Evolutionary conservation across 768 basidiomycete species (phyloP), one percentile per base, ranked within the genome.

Genomic region (Cystofilobasidium capitatum): DNA sequence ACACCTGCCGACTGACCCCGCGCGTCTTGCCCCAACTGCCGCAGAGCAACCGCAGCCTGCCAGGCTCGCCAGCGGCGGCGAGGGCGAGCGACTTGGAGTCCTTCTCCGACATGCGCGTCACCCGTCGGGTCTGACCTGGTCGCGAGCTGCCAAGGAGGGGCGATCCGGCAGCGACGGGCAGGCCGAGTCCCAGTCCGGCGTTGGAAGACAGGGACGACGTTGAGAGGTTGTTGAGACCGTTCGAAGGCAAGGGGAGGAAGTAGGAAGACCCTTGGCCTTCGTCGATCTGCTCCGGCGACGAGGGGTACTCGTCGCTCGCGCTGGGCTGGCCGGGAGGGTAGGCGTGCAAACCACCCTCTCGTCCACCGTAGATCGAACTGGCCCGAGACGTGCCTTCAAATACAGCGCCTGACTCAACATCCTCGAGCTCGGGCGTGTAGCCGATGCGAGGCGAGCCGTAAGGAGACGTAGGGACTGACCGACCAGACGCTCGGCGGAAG

Each of bases 41-140:
- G 6, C 49, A 31, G 51, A 55, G 51, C 31, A 17, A 29, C 1
- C 51, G 16, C 8, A 55, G 51, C 5, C 29, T 20, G 51, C 51
- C 51, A 22, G 29, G 51, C 26, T 55, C 51, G 51, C 51, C 51
- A 7, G 51, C 26, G 29, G 51, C 47, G 3, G 47, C 51, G 14
- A 29, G 26, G 17, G 51, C 17, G 51, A 55, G 51, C 51, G 51
- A 16, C 2, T 31, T 8, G 29, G 51, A 31, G 51, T 55, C 51
- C 31, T 55, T 55, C 51, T 55, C 51, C 29, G 51, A 55, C 51
- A 55, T 60, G 1, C 65, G 57, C 16, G 58, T 47, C n/a, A 66
- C 58, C 8, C 57, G 58, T 1, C 65, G 31, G 10, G 58, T n/a
- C 26, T 66, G 65, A 22, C 65, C 65, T n/a, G 65, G 65, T 2